Base-by-base conservation (phyloP, 768 basidiomycete genomes). In the Royoungia palumana region DNA sequence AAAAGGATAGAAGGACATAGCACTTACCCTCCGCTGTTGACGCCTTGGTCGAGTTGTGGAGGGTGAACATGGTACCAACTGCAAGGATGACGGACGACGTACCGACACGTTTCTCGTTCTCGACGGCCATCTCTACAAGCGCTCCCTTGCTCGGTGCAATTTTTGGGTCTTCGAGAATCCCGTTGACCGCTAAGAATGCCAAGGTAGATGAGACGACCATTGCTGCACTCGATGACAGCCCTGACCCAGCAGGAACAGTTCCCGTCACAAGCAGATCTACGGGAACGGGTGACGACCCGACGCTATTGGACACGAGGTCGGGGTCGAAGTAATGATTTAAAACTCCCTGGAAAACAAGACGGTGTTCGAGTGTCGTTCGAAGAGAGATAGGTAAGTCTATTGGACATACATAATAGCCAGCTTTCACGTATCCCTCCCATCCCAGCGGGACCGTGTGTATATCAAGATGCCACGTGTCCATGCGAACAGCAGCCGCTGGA, bases 361-460 rank as follows among this genome's bases (percentile, higher is more conserved):
- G n/a, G 28, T 28, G 28, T 12, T 12, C 28, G 25, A 27, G 25
- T 9, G 25, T 27, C 25, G 25, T 27, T 27, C 20, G 13, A 35
- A 44, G 11, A 35, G 17, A 13, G 6, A 9, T 17, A 28, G 28
- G 28, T 28, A 28, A 28, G 13, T 28, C 12, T 28, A 12, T 28
- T 1, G 14, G 12, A 72, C 82, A 52, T 49, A 89, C 89, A 63
- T 85, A 87, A 59, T 89, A 90, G 16, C 86, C 88, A 1, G 88
- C 89, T 64, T 92, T 91, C 58, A 93, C 81, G 64, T 91, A 93
- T 60, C 85, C 90, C 61, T 89, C 88, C 91, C 90, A 93, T 42
- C 85, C 71, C 30, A 90, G 68, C 54, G 83, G 77, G 30, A 75
- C 72, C 28, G 77, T 84, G 38, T 54, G 50, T 53, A 91, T 91